Conservation (phyloP, 176 grass and related monocot genomes). For the Aegilops longissima region DNA sequence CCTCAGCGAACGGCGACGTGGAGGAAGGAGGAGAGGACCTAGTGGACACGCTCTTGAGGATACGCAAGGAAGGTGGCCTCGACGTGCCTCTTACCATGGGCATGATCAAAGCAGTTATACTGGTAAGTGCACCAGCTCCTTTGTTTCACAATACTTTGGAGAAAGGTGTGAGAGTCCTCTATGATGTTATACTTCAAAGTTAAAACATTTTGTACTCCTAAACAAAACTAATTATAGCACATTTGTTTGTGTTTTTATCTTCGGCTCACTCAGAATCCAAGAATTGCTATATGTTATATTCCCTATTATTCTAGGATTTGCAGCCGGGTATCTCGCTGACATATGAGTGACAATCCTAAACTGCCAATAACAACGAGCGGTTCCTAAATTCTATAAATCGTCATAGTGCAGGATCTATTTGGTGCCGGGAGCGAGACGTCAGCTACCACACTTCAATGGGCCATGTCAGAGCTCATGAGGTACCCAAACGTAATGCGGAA, state of each 20-base stretch:
- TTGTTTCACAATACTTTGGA: background rate
- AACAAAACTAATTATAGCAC: background rate
- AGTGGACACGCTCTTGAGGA: slow-evolving; percentile 29
- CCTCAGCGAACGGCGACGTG: background rate
- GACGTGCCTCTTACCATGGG: slow-evolving; percentile 42
- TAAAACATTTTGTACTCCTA: background rate
- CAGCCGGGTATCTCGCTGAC: too few relatives aligned
- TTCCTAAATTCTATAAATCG: background rate
- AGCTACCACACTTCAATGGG: background rate
- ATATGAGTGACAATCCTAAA: too few relatives aligned
- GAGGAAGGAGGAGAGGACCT: slow-evolving; percentile 18
- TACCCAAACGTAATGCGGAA: background rate
- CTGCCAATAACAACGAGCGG: background rate
- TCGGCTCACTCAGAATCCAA: too few relatives aligned
- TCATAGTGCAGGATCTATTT: slow-evolving; percentile 26
- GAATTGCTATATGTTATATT: too few relatives aligned
- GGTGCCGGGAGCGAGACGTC: slow-evolving; percentile 2
- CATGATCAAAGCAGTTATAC: slow-evolving; percentile 24
- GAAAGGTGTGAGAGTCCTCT: too few relatives aligned
- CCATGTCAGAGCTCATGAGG: slow-evolving; percentile 25
- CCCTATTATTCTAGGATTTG: too few relatives aligned
- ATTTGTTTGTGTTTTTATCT: too few relatives aligned
- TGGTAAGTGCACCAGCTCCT: slow-evolving; percentile 13
- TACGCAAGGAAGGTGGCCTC: slow-evolving; percentile 23
- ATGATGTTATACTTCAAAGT: background rate